A percentile compares a stretch with the other conserved stretches of the same genome.
These are phyloP conservation scores for Parmelia sp. DNA, from an alignment of 495 filamentous ascomycete genomes.

Conservation along the genomic window DNA sequence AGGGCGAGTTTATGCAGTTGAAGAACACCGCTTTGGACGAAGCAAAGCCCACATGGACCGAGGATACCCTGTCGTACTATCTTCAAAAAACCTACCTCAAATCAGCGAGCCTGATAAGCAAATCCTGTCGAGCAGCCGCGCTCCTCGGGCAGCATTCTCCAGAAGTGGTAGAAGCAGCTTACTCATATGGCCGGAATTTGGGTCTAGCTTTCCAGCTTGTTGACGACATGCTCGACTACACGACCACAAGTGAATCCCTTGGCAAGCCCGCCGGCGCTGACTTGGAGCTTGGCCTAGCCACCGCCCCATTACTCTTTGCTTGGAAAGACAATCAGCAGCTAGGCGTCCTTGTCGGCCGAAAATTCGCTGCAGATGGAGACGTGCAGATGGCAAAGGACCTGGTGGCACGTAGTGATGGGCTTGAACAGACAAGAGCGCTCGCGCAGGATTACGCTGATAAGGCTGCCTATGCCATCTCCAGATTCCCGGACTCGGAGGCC, in stretches of 20 bases:
- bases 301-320: slow-evolving; percentile 91
- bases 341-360: slow-evolving; percentile 82
- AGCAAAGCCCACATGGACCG: slow-evolving; percentile 68
- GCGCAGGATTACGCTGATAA: slow-evolving; percentile 86
- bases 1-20: slow-evolving; percentile 98
- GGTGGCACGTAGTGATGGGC: slow-evolving; percentile 73
- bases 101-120: slow-evolving; percentile 89
- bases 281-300: slow-evolving; percentile 86
- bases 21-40: slow-evolving; percentile 93
- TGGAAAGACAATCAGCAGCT: slow-evolving; percentile 87
- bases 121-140: slow-evolving; percentile 85
- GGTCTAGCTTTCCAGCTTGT: slow-evolving; percentile 97
- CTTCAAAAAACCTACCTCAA: slow-evolving; percentile 99
- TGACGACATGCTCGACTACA: slow-evolving; percentile 97
- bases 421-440: slow-evolving; percentile 81
- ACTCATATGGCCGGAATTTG: slow-evolving; percentile 83
- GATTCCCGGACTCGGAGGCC: slow-evolving; percentile 86
- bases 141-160: slow-evolving; percentile 71
- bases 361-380: slow-evolving; percentile 79
- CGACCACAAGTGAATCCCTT: slow-evolving; percentile 70
- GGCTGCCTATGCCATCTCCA: slow-evolving; percentile 72
- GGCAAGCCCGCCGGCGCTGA: slow-evolving; percentile 95
- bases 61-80: slow-evolving; percentile 86
- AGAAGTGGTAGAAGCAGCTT: slow-evolving; percentile 82
- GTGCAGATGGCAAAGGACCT: slow-evolving; percentile 74